phyloP scores from a whole-genome alignment of 2,329 filamentous ascomycete species.

The Microdochium paspali region DNA sequence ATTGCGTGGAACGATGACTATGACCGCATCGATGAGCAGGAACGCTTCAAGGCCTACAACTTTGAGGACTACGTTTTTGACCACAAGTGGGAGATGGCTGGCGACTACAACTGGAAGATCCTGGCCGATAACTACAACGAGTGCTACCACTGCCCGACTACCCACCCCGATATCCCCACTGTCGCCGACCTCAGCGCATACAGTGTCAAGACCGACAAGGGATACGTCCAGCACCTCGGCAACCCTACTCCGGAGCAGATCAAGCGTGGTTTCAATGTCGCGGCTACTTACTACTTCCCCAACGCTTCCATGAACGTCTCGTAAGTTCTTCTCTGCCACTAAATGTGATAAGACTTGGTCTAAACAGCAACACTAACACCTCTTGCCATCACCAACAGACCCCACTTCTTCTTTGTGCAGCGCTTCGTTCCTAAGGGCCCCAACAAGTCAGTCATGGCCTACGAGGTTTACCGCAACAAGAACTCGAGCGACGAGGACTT shows the following conservation, averaged over 20 bases:
- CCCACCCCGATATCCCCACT: conserved; percentile 46
- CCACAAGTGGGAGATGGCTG: conserved; percentile 47
- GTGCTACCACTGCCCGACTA: conserved; percentile 53
- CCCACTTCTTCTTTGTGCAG: conserved; percentile 57
- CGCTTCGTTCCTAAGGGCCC: conserved; percentile 48
- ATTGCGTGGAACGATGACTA: conserved; percentile 44
- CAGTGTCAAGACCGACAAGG: conserved; percentile 35
- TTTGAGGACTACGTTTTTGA: conserved; percentile 47
- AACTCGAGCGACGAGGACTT: conserved; percentile 50
- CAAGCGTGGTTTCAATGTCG: conserved; percentile 32
- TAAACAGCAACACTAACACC: neutral
- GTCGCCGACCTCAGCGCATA: conserved; percentile 50
- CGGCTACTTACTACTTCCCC: conserved; percentile 38
- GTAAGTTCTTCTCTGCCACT: conserved; percentile 22
- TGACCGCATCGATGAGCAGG: conserved; percentile 32
- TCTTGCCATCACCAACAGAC: conserved; percentile 19
- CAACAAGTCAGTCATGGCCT: conserved; percentile 43
- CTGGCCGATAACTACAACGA: conserved; percentile 57
- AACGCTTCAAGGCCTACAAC: conserved; percentile 33
- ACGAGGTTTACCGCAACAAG: conserved; percentile 55
- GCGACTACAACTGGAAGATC: conserved; percentile 51
- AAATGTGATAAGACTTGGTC: neutral
- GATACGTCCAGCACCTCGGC: conserved; percentile 40
- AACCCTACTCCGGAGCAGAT: conserved; percentile 37
- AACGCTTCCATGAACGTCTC: conserved; percentile 40